Base-by-base conservation (phyloP, 495 filamentous ascomycete species). In the Penicillium samsonianum region DNA sequence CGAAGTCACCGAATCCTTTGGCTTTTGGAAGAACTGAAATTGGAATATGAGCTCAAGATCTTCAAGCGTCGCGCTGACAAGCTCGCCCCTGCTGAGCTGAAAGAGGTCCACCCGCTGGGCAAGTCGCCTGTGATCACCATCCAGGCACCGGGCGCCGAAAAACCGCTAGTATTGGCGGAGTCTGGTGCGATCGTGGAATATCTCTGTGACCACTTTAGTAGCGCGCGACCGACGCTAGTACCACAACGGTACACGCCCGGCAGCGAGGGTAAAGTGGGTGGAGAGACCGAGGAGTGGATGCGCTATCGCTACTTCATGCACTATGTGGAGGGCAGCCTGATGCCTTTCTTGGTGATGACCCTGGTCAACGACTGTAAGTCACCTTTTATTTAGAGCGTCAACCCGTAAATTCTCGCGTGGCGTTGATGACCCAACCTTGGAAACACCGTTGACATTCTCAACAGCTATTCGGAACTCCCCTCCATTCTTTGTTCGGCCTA, bases 1-100 rank as follows among this genome's bases (percentile, higher is more conserved):
- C 90, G 92, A 55, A 83, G 89, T 50, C 90, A 96, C 59, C 86
- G 91, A 45, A 89, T 96, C 59, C 78, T 93, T 42, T 96, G 90
- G 91, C 84, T 97, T 40, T 83, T 96, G 49, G 89, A 94, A 71
- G 91, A 94, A 61, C 84, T 94, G 51, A 76, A 83, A n/a, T 51
- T 96, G 26, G 73, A 85, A 46, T 96, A 93, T 75, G 82, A 90
- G 50, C 70, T 96, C 50, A 83, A 90, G 61, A 82, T 82, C 46
- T 94, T 85, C 81, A 84, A 87, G 59, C 87, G 92, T 38, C 68
- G 70, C 40, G 57, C 75, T 23, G 70, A 85, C 63, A 77, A 76
- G 71, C 71, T 87, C 8, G 92, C 92, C 0, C 90, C 91, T 0
- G 64, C 77, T 0, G 87, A 87, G 57, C 78, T 95, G 30, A 87